phyloP scores from a whole-genome alignment of 192 early-diverging fungal genomes.

The Allomyces javanicus region DNA sequence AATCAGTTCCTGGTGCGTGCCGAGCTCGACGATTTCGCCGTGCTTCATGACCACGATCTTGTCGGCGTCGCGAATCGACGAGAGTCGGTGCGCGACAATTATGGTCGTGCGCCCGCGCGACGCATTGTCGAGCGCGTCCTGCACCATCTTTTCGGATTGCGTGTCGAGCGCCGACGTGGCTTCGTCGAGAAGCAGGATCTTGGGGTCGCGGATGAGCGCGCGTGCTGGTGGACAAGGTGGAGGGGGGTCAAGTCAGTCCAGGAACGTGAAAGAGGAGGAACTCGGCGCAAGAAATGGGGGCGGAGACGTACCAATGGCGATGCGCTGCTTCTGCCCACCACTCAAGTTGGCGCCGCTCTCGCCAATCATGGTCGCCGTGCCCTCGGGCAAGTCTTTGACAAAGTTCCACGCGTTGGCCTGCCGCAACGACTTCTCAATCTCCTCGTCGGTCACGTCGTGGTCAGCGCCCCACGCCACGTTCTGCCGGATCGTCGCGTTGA shows the following conservation, averaged over 20 bases:
- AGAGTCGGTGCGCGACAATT: conserved; percentile 76
- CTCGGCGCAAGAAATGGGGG: too few relatives aligned
- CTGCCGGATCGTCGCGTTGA: conserved; percentile 53
- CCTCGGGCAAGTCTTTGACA: conserved; percentile 56
- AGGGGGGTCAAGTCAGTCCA: too few relatives aligned
- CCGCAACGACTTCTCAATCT: conserved; percentile 10
- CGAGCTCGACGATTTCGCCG: conserved; percentile 50
- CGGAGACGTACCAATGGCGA: conserved; percentile 47
- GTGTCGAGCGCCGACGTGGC: conserved; percentile 75
- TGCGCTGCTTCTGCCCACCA: conserved; percentile 88
- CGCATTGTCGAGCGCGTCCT: conserved; percentile 61
- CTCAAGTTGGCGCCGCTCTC: conserved; percentile 53
- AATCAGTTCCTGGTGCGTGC: conserved; percentile 60
- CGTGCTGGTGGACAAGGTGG: conserved; percentile 22
- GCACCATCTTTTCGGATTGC: conserved; percentile 56
- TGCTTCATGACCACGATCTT: conserved; percentile 63
- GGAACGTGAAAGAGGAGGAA: too few relatives aligned
- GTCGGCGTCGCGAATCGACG: conserved; percentile 70
- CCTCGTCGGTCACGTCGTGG: conserved; percentile 43
- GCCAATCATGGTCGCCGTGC: conserved; percentile 67
- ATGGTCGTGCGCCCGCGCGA: conserved; percentile 64
- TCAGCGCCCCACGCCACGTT: conserved; percentile 60
- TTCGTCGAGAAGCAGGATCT: conserved; percentile 78
- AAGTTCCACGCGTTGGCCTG: conserved; percentile 26
- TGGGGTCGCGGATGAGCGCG: conserved; percentile 70